Evolutionary conservation across 441 rosid species (phyloP).

Genomic region (Populus hybrid): DNA sequence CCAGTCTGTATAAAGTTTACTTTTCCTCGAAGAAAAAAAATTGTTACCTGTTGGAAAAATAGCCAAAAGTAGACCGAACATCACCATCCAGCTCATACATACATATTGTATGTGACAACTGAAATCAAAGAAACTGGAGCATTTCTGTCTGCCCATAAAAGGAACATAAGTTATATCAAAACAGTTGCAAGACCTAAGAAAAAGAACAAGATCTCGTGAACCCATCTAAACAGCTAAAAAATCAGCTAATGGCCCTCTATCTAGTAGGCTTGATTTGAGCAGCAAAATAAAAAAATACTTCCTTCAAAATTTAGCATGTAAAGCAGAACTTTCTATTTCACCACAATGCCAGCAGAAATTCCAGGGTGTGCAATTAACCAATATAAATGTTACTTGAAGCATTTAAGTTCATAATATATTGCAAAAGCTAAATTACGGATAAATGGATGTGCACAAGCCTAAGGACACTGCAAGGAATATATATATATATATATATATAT

Average conservation of each 20-base stretch:
- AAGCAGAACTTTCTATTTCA: neutral
- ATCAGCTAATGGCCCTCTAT: neutral
- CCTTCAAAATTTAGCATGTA: neutral
- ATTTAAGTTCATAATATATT: neutral
- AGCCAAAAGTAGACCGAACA: slow-evolving; percentile 74
- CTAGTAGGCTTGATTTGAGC: neutral
- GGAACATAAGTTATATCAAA: neutral
- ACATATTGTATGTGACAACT: slow-evolving; percentile 87
- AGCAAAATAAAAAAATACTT: neutral
- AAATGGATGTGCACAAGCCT: neutral
- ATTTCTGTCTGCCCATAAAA: slow-evolving; percentile 53
- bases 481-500: too few relatives aligned
- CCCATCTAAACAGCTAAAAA: neutral
- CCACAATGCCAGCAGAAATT: neutral
- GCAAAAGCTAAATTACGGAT: neutral
- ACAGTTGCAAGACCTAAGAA: neutral
- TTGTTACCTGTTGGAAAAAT: slow-evolving; percentile 67
- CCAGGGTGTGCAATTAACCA: neutral
- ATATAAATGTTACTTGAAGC: neutral
- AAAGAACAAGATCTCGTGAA: neutral
- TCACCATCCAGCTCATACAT: slow-evolving; percentile 83
- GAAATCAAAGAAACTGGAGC: slow-evolving; percentile 78
- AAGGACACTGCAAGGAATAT: neutral
- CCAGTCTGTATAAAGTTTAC: neutral
- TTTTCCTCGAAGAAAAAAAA: neutral